Evolutionary conservation across 2,329 filamentous ascomycete species (phyloP), one percentile per base, ranked within the genome.

Genomic region (Parafenestella ontariensis): DNA sequence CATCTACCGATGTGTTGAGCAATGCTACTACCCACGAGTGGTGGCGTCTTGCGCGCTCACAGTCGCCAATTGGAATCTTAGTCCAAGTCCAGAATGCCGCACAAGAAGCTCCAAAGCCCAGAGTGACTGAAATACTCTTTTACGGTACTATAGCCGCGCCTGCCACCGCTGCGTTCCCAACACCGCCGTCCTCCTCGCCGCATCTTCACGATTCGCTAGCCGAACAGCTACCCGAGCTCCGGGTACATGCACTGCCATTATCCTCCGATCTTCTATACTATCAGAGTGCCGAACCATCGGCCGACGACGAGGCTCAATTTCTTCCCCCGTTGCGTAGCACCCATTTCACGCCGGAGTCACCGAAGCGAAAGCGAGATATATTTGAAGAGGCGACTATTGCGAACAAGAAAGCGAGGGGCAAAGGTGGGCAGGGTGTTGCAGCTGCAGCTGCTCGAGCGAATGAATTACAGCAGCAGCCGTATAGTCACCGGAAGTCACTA

Each of bases 331-430:
- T 69, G 23, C 59, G 71, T 48, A 53, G 65, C 6, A 55, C 66
- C 5, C 64, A 66, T 1, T 15, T 20, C 3, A 54, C 69, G 0
- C 66, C 71, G 0, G 46, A 43, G 7, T 69, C 65, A 6, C 67
- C 72, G 10, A 83, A 81, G 59, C 75, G 79, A 15, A 79, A 76
- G 48, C 75, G 73, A 20, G 75, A 79, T 29, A 66, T 82, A 3
- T 82, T 83, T 46, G 79, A 83, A 43, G 77, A 80, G 62, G 81
- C 81, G 3, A 72, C 74, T 1, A 72, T 79, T 42, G 76, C 75
- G 3, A 74, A 76, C 3, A 76, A 72, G 43, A 78, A 78, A 48
- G 76, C 78, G 1, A 75, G 74, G 28, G 69, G 75, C 15, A 72
- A 74, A 10, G 79, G 78, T 3, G 80, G 79, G 1, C 73, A 77